Percentiles rank a stretch among this genome's conserved stretches.
Conservation (phyloP, 2,329 filamentous ascomycete species). For the Cercospora sojina region DNA sequence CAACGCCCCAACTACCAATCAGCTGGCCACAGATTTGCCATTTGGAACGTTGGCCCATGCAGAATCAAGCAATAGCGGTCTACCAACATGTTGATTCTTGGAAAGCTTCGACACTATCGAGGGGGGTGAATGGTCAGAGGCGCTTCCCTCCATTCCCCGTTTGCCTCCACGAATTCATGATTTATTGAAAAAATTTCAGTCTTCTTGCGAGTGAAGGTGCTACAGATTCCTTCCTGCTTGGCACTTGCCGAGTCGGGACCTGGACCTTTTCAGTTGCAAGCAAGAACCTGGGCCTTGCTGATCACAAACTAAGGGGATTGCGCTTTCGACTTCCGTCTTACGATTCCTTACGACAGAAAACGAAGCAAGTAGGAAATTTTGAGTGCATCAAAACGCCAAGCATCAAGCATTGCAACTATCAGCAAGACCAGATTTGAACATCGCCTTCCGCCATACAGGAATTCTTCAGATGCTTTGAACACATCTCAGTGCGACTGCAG, state of each 20-base stretch:
- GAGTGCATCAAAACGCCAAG: background rate
- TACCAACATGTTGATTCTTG: conserved; percentile 5
- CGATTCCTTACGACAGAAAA: background rate
- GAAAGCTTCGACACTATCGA: background rate
- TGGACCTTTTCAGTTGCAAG: background rate
- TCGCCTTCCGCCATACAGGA: background rate
- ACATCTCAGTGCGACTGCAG: background rate
- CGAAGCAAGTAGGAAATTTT: background rate
- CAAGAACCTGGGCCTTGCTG: conserved; percentile 1
- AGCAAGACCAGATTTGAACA: background rate
- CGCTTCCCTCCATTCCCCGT: background rate
- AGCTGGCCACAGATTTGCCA: conserved; percentile 4
- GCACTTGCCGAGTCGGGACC: background rate
- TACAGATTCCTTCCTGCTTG: background rate
- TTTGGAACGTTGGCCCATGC: conserved; percentile 6
- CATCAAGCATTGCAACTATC: background rate
- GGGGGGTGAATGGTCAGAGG: background rate
- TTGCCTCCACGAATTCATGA: background rate
- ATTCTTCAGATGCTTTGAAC: background rate
- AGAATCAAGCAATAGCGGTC: conserved; percentile 12
- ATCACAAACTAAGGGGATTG: background rate
- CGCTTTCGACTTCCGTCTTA: background rate
- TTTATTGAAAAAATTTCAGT: background rate
- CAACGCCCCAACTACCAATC: background rate
- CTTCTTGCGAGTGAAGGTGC: background rate